Evolutionary conservation across 1,284 basidiomycete species (phyloP).

Genomic region (Leccinum griseonigrum): DNA sequence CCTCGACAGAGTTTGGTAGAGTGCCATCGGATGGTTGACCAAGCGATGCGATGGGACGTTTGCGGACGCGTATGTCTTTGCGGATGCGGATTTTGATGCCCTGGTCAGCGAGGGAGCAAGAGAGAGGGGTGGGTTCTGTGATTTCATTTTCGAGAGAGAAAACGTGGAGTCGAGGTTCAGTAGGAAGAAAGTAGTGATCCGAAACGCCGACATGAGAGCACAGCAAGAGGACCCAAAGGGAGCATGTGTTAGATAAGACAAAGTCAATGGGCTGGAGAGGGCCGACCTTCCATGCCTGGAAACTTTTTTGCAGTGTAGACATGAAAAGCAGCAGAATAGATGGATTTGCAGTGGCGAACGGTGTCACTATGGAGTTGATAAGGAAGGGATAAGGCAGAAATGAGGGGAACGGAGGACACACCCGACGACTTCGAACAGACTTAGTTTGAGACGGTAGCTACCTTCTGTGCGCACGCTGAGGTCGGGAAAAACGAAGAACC

Average conservation of each 20-base stretch:
- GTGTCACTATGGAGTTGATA: constrained; percentile 51
- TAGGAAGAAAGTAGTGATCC: constrained; percentile 21
- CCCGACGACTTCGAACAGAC: constrained; percentile 92
- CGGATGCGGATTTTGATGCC: constrained; percentile 92
- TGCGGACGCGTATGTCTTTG: constrained; percentile 82
- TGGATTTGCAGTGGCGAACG: constrained; percentile 85
- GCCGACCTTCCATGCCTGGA: constrained; percentile 86
- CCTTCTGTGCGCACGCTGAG: constrained; percentile 90
- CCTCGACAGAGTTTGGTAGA: constrained; percentile 15
- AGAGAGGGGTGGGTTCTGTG: constrained; percentile 82
- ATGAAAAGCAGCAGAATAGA: constrained; percentile 83
- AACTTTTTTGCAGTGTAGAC: constrained; percentile 95
- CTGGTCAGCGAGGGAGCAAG: constrained; percentile 86
- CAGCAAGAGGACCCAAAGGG: constrained; percentile 12
- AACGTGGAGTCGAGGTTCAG: constrained; percentile 3
- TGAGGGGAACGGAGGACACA: constrained; percentile 38
- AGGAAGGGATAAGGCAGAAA: constrained; percentile 2
- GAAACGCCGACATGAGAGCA: constrained; percentile 12
- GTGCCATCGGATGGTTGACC: constrained; percentile 39
- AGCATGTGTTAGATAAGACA: constrained; percentile 24
- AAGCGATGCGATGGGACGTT: constrained; percentile 51
- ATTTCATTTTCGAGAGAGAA: constrained; percentile 1
- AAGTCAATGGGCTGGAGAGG: neutral
- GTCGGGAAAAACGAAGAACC: constrained; percentile 90
- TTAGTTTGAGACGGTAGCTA: constrained; percentile 81